These are phyloP conservation scores for Arabis alpina DNA, from an alignment of 345 rosid genomes.

Conservation along the genomic window DNA sequence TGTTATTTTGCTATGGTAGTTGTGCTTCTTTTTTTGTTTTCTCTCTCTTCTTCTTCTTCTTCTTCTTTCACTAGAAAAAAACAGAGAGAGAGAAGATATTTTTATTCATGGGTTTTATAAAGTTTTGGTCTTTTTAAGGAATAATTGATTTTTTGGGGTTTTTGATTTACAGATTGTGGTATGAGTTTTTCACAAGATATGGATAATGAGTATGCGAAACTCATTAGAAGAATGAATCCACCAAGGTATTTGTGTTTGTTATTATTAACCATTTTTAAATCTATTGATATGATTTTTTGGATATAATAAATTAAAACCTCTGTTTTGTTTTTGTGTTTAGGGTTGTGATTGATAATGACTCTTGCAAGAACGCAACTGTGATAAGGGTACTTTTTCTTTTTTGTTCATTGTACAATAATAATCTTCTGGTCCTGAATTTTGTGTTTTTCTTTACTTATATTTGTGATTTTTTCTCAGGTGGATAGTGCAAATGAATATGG, in stretches of 20 bases:
- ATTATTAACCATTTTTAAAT: not conserved
- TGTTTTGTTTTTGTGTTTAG: slow-evolving; percentile 42
- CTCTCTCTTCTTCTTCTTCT: slow-evolving; percentile 14
- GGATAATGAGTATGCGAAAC: slow-evolving; percentile 89
- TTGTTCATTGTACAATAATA: slow-evolving; percentile 10
- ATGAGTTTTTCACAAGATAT: slow-evolving; percentile 72
- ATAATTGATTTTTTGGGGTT: slow-evolving; percentile 6
- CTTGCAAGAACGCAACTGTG: slow-evolving; percentile 89
- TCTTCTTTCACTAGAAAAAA: not conserved
- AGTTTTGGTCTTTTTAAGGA: slow-evolving; percentile 19
- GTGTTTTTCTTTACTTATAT: slow-evolving; percentile 19
- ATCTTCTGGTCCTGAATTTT: not conserved
- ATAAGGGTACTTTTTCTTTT: slow-evolving; percentile 57
- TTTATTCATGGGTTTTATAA: slow-evolving; percentile 8
- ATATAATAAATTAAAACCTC: slow-evolving; percentile 5
- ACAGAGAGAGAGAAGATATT: slow-evolving; percentile 11
- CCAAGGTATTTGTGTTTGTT: slow-evolving; percentile 60
- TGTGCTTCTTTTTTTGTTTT: slow-evolving; percentile 34
- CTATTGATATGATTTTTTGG: slow-evolving; percentile 16
- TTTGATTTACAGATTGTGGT: slow-evolving; percentile 53
- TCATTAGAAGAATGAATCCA: slow-evolving; percentile 89
- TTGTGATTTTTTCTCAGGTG: slow-evolving; percentile 55
- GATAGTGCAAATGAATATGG: slow-evolving; percentile 96
- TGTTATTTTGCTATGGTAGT: slow-evolving; percentile 28
- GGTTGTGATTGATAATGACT: slow-evolving; percentile 94